Conservation (phyloP, 148 eudicot genomes). For the Camellia japonica region DNA sequence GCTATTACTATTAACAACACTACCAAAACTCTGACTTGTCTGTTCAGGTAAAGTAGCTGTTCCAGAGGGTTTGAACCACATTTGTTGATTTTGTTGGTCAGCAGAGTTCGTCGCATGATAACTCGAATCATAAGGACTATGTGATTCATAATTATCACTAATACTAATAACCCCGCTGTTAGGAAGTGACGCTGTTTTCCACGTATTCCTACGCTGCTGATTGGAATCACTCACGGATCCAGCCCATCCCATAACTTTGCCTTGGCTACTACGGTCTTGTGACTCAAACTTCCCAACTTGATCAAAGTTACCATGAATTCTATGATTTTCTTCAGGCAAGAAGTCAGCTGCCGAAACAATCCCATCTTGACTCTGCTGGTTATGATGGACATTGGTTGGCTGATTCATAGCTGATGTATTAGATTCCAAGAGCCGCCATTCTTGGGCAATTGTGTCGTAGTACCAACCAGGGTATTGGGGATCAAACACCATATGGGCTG, state of each 20-base stretch:
- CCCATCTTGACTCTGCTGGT: constrained; percentile 30
- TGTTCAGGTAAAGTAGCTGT: constrained; percentile 29
- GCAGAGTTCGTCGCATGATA: constrained; percentile 6
- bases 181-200: constrained; percentile 30
- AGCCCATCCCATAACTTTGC: constrained; percentile 27
- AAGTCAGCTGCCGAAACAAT: constrained; percentile 23
- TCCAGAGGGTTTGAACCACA: constrained; percentile 12
- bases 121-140: constrained; percentile 21
- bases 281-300: not conserved
- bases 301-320: constrained; percentile 14
- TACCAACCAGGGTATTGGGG: constrained; percentile 85
- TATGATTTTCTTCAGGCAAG: constrained; percentile 3
- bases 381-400: not conserved
- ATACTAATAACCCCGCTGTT: constrained; percentile 21
- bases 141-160: constrained; percentile 17
- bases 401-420: constrained; percentile 26
- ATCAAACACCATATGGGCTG: constrained; percentile 70
- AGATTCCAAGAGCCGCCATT: constrained; percentile 56
- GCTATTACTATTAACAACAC: constrained; percentile 13
- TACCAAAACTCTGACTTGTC: constrained; percentile 26
- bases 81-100: constrained; percentile 19
- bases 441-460: constrained; percentile 57
- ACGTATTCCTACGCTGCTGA: constrained; percentile 31
- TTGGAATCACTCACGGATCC: constrained; percentile 32
- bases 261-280: constrained; percentile 16